Evolutionary conservation across 1,284 basidiomycete species (phyloP).

Genomic region (Trichosporon coremiiforme): DNA sequence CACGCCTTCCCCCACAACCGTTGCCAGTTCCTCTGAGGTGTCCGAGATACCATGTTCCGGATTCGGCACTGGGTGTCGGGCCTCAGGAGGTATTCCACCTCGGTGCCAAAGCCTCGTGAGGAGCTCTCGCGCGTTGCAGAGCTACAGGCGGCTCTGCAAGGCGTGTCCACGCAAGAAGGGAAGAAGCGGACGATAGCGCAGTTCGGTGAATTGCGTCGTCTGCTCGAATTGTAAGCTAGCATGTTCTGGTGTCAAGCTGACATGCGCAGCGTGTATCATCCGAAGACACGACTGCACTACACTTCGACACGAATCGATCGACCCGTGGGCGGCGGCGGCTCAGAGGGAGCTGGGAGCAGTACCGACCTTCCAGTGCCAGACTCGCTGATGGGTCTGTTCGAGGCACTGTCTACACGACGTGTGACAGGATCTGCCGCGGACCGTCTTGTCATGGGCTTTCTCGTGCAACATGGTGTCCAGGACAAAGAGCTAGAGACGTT

Average conservation of each 20-base stretch:
- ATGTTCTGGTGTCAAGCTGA: not conserved
- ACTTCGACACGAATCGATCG: conserved; percentile 1
- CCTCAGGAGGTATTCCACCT: no score
- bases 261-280: not conserved
- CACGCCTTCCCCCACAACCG: not conserved
- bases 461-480: not conserved
- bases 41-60: no score
- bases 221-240: not conserved
- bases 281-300: conserved; percentile 6
- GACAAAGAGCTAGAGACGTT: conserved; percentile 30
- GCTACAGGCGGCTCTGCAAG: not conserved
- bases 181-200: conserved; percentile 1
- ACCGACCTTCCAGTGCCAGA: not conserved
- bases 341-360: not conserved
- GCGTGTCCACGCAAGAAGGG: not conserved
- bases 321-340: not conserved
- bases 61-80: no score
- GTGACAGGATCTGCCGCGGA: not conserved
- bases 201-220: not conserved
- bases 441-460: not conserved
- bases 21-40: no score
- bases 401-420: not conserved
- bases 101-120: no score
- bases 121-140: not conserved
- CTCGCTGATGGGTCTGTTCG: not conserved